These are phyloP conservation scores for Stentor coeruleus DNA, from an alignment of 73 alveolate species.

Conservation along the genomic window DNA sequence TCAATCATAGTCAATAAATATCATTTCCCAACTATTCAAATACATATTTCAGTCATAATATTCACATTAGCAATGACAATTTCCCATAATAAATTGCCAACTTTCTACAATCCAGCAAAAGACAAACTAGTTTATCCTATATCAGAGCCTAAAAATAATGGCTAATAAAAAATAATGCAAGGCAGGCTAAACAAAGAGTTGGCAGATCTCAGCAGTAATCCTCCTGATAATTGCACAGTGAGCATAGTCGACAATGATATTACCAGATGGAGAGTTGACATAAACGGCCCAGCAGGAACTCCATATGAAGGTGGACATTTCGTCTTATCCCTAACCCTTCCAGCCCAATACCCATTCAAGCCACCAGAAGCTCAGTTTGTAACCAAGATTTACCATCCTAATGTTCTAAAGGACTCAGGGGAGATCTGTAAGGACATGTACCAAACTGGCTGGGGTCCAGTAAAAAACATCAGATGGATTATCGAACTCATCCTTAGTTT, in stretches of 20 bases:
- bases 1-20: too few relatives aligned
- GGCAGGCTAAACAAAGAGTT: conserved; percentile 82
- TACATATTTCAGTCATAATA: too few relatives aligned
- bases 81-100: too few relatives aligned
- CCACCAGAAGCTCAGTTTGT: conserved; percentile 70
- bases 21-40: too few relatives aligned
- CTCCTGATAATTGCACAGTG: conserved; percentile 69
- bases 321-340: conserved; percentile 69
- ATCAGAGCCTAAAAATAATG: too few relatives aligned
- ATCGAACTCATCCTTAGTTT: too few relatives aligned
- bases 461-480: too few relatives aligned
- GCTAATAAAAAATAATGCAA: too few relatives aligned
- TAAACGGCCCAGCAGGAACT: conserved; percentile 85
- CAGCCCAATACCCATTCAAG: conserved; percentile 74
- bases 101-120: too few relatives aligned
- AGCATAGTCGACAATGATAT: conserved; percentile 43
- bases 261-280: conserved; percentile 78
- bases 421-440: not conserved
- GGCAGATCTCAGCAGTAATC: conserved; percentile 68
- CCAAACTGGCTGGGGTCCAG: not conserved
- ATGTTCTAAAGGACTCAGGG: conserved; percentile 32
- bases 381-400: conserved; percentile 56
- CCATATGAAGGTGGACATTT: conserved; percentile 88
- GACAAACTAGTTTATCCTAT: too few relatives aligned
- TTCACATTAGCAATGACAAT: too few relatives aligned